Base-by-base conservation (phyloP, 106 monocot species). In the Phalaenopsis aphrodite region DNA sequence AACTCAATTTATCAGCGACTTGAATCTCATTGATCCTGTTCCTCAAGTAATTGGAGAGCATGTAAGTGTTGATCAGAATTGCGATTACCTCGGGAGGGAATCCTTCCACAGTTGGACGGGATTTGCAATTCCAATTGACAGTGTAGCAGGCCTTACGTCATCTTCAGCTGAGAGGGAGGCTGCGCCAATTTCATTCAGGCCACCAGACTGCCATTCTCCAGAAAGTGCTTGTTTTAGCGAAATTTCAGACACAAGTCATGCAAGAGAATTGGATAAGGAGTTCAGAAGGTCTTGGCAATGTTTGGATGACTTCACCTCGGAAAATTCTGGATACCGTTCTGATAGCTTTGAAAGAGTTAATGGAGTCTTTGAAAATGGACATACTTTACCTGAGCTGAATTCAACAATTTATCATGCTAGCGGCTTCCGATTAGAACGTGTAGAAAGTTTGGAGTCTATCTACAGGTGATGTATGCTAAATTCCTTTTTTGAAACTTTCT, bases 1-100 rank as follows among this genome's bases (percentile, higher is more conserved):
- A 76, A 94, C 89, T 79, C 92, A 94, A 43, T 94, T 85, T 87
- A 87, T 90, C 67, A 91, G 81, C 83, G 92, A 94, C 82, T 90
- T 98, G 77, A 81, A 79, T 56, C 79, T 92, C n/a, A 78, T 79
- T 47, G 90, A 92, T 52, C 47, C 87, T 56, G 41, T 87, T 52
- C 84, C 90, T 76, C 84, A 42, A 80, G 84, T 78, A 11, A 41
- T 82, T 72, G 82, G 45, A 72, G 83, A 84, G 75, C 79, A 86
- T 80, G 85, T 84, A 55, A 79, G 87, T 78, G 15, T 79, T 43
- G 85, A 88, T 80, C 87, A 88, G 38, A 85, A 78, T 84, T 79
- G 72, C 77, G 81, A 84, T 81, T 88, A 86, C 4, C 81, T 84
- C 41, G 72, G 80, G 30, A 86, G 41, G 42, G 73, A 82, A 68